Evolutionary conservation across 2,329 filamentous ascomycete species (phyloP).

Genomic region (Monosporascus sp.): DNA sequence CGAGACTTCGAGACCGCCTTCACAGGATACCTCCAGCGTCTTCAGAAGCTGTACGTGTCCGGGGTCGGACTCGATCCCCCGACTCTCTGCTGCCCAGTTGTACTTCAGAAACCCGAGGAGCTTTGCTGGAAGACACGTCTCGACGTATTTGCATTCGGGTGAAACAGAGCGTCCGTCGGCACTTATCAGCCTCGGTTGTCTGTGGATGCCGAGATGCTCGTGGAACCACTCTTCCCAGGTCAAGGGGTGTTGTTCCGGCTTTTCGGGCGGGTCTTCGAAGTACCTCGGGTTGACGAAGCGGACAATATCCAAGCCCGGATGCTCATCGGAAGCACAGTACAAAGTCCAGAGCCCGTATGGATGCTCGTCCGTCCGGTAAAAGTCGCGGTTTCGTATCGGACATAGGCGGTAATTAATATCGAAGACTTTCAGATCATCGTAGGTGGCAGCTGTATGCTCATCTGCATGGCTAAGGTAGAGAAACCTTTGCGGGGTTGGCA

Average conservation of each 20-base stretch:
- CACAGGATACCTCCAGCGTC: neutral
- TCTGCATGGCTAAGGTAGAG: neutral
- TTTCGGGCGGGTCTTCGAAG: neutral
- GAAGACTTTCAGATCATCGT: neutral
- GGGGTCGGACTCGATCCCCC: neutral
- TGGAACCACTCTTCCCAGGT: neutral
- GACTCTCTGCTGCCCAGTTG: neutral
- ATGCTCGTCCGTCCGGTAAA: neutral
- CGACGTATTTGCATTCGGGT: conserved; percentile 4
- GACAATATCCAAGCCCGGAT: neutral
- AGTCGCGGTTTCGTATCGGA: neutral
- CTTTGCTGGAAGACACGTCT: neutral
- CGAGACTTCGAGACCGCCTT: neutral
- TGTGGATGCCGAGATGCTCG: neutral
- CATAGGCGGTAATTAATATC: neutral
- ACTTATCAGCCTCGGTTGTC: neutral
- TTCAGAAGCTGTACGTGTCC: neutral
- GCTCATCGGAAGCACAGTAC: neutral
- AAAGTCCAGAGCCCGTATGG: neutral
- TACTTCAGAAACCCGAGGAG: conserved; percentile 5
- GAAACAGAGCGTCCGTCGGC: neutral
- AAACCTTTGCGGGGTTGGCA: neutral
- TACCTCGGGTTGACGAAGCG: neutral
- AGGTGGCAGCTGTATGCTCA: neutral
- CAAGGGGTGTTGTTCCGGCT: neutral